Evolutionary conservation across 2,329 filamentous ascomycete genomes (phyloP), one percentile per base, ranked within the genome.

Genomic region (Aspergillus phoenicis): DNA sequence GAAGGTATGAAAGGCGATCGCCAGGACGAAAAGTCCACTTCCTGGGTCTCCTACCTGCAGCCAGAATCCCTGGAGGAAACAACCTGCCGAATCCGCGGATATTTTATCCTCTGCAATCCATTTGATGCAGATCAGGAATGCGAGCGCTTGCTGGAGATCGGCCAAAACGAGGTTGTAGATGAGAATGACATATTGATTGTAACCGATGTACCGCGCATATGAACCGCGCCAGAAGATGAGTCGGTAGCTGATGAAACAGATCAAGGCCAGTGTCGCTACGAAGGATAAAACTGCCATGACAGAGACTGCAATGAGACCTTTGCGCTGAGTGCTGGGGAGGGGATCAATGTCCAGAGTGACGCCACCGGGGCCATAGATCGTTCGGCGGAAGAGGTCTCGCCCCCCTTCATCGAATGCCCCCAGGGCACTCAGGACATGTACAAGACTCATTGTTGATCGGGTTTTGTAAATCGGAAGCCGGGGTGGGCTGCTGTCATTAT

Each of bases 1-100:
- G 69, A 82, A 83, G 0, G 83, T 85, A 62, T 85, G 82, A n/a
- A 84, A 69, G 10, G 82, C 82, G 66, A 85, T 85, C 8, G 81
- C 80, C 5, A 85, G 72, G 53, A 84, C 80, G 65, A 85, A 83
- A 56, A 84, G 75, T n/a, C 82, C 81, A 65, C 80, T 81, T 5
- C 79, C 74, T 5, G 84, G 77, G 62, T 85, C 82, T 26, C 83
- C 83, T 49, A 84, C 76, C 57, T 84, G 82, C 4, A 85, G 70
- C 64, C 83, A 80, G 70, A 82, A 79, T 2, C 78, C 83, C 63
- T 85, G 83, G 1, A 81, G 70, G 59, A 82, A 81, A 66, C 83
- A 85, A 3, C 77, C 76, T 5, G 71, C 71, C 0, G 79, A 80
- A 0, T 76, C 76, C 1, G 78, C 76, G 24, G 77, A 55, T 47